Conservation (phyloP, 306 rosid genomes). For the Fagus crenata region DNA sequence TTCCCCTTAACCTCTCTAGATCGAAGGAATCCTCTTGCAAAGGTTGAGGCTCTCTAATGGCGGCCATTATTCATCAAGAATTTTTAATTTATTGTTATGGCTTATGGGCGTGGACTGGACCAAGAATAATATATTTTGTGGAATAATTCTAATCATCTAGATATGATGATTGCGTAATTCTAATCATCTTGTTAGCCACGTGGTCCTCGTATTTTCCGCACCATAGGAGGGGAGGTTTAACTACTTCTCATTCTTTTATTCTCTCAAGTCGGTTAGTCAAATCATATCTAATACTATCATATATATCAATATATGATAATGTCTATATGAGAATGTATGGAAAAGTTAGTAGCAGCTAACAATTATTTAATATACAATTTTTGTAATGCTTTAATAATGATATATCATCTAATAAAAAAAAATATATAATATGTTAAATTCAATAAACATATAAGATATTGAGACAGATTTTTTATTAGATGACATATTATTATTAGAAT, state of each 20-base stretch:
- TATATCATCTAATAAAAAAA: too few relatives aligned
- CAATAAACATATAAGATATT: too few relatives aligned
- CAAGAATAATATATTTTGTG: neutral
- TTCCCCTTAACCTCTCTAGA: neutral
- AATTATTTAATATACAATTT: too few relatives aligned
- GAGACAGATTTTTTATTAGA: too few relatives aligned
- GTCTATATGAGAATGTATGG: too few relatives aligned
- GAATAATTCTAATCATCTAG: constrained; percentile 4
- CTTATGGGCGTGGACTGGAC: neutral
- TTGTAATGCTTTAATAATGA: too few relatives aligned
- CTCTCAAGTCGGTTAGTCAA: too few relatives aligned
- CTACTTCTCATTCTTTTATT: neutral
- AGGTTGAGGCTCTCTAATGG: neutral
- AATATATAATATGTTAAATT: too few relatives aligned
- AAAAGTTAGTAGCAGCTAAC: neutral
- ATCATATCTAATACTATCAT: too few relatives aligned
- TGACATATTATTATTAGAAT: too few relatives aligned
- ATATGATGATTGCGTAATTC: neutral
- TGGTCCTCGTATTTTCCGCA: neutral
- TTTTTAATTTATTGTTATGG: neutral
- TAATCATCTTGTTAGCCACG: neutral
- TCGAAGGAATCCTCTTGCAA: too few relatives aligned
- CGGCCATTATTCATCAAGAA: neutral
- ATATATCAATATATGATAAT: too few relatives aligned
- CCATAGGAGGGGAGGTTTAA: neutral